Base-by-base conservation (phyloP, 352 stramenopile species). In the Globisporangium cystogenes region DNA sequence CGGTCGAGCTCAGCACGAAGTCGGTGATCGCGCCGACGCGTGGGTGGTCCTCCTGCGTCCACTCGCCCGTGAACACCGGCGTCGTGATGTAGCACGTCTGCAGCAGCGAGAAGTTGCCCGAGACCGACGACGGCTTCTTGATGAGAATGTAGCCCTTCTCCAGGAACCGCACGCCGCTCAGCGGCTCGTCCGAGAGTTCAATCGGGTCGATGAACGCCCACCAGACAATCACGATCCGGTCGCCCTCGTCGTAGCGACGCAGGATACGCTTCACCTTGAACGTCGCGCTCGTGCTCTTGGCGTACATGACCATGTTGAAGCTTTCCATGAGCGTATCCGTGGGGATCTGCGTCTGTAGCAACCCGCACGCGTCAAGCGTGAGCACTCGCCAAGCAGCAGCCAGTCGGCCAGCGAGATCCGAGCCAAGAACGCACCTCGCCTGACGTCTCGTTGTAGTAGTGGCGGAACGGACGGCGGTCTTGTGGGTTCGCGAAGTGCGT, bases 221-320 rank as follows among this genome's bases (percentile, higher is more conserved):
- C 74, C 74, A 87, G 16, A 82, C 74, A 20, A 87, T 68, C 46
- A 84, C 68, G 1, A 82, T 50, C 11, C 72, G 72, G 20, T 70
- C 53, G n/a, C 65, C 42, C 53, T 88, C 72, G 4, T 68, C 51
- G 47, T 73, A 84, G 26, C 68, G 63, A 18, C 70, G 70, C 27
- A 75, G 43, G 21, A 82, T 68, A 24, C 76, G 64, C 42, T 84
- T 71, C 15, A 79, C 64, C 1, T 58, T 55, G 57, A 81, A 84
- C 36, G 69, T 50, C 4, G 74, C 72, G n/a, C 64, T 62, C 2
- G 64, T 74, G 18, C 64, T 61, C 41, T 82, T 86, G 1, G 63
- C 62, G 11, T 74, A 56, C 24, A 86, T 35, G 53, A 82, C 70
- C 40, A 86, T 57, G 31, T 66, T 63, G 49, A 84, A 76, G 49